These are phyloP conservation scores for Colletotrichum somersetense DNA, from an alignment of 2,329 filamentous ascomycete genomes.

Conservation along the genomic window DNA sequence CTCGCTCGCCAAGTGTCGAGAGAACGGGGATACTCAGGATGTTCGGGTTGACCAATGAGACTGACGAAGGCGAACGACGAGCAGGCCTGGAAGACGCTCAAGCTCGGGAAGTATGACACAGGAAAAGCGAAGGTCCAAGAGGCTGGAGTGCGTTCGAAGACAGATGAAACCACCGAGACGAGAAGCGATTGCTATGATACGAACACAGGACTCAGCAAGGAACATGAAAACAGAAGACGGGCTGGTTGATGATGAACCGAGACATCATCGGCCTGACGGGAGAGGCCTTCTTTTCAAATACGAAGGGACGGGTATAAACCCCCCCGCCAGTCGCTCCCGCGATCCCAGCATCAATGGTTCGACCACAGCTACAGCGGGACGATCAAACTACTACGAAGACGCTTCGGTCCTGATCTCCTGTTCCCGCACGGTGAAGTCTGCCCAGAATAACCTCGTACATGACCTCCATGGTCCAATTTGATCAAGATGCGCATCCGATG, in stretches of 20 bases:
- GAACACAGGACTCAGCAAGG: not conserved
- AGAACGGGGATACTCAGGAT: not conserved
- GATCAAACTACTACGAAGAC: conserved; percentile 27
- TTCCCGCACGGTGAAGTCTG: not conserved
- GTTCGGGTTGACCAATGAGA: conserved; percentile 8
- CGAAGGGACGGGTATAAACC: not conserved
- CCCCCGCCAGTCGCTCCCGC: conserved; percentile 1
- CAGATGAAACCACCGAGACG: not conserved
- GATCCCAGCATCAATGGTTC: not conserved
- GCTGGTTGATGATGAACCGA: conserved; percentile 10
- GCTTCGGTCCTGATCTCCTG: not conserved
- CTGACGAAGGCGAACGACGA: not conserved
- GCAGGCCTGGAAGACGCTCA: conserved; percentile 14
- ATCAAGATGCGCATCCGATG: conserved; percentile 9
- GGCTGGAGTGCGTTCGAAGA: conserved; percentile 1
- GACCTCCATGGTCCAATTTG: conserved; percentile 12
- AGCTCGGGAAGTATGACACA: conserved; percentile 21
- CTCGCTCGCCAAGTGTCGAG: not conserved
- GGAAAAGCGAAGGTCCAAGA: conserved; percentile 18
- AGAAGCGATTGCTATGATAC: conserved; percentile 6
- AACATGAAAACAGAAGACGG: conserved; percentile 8
- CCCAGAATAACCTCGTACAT: conserved; percentile 21
- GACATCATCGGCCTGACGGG: conserved; percentile 26
- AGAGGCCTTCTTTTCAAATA: conserved; percentile 31
- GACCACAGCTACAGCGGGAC: conserved; percentile 22